These are phyloP conservation scores for Pseudogymnoascus sp. DNA, from an alignment of 2,329 filamentous ascomycete species.

Conservation along the genomic window DNA sequence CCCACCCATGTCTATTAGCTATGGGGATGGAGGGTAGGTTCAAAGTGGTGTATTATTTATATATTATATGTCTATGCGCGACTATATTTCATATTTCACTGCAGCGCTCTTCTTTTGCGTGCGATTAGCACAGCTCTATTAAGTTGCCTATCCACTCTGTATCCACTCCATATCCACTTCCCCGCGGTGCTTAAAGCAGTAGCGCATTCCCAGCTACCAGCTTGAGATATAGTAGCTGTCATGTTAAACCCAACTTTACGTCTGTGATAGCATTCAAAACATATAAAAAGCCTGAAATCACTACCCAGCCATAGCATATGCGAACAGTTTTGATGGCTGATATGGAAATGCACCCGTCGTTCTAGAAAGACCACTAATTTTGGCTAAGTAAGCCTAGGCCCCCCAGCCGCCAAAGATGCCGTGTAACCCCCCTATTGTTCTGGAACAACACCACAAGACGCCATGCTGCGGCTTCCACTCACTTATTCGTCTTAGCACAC, in stretches of 20 bases:
- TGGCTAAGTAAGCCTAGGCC: not conserved
- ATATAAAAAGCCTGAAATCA: not conserved
- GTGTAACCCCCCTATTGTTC: not conserved
- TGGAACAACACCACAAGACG: not conserved
- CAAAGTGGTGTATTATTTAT: not conserved
- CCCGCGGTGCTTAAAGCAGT: not conserved
- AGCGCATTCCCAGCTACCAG: not conserved
- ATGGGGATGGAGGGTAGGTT: not conserved
- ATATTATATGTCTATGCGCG: not conserved
- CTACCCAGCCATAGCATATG: not conserved
- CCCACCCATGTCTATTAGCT: no score
- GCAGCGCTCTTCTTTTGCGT: not conserved
- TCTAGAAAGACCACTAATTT: not conserved
- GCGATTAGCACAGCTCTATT: not conserved
- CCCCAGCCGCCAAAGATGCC: not conserved
- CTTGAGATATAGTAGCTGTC: not conserved
- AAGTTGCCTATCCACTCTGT: not conserved
- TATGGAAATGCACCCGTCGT: not conserved
- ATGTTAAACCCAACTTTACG: not conserved
- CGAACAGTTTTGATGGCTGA: not conserved
- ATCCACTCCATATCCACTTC: not conserved
- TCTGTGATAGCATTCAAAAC: not conserved
- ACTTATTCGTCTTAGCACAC: not conserved
- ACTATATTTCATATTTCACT: not conserved
- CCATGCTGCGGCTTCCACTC: not conserved